Conservation (phyloP, 2,329 filamentous ascomycete species). For the Waltergamsia citrina region DNA sequence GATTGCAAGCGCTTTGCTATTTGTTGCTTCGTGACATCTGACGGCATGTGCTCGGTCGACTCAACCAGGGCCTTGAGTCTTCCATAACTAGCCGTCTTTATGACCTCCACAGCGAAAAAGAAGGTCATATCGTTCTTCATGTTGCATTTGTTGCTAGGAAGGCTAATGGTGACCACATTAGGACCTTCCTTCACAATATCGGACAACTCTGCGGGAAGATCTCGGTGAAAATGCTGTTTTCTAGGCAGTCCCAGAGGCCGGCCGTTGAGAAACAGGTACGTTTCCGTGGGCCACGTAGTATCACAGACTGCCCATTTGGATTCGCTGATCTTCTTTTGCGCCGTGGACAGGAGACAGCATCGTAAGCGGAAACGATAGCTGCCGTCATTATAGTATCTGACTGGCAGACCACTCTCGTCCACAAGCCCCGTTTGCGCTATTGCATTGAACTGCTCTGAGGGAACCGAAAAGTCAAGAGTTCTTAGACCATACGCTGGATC, state of each 20-base stretch:
- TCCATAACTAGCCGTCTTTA: constrained; percentile 45
- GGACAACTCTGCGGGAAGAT: constrained; percentile 69
- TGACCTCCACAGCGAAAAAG: constrained; percentile 59
- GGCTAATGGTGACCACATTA: constrained; percentile 52
- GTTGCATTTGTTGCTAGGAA: constrained; percentile 17
- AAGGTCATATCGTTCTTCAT: constrained; percentile 23
- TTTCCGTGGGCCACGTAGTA: constrained; percentile 60
- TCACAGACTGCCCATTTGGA: constrained; percentile 54
- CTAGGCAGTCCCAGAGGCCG: constrained; percentile 48
- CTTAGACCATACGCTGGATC: constrained; percentile 25
- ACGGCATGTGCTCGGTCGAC: constrained; percentile 25
- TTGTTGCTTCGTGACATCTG: constrained; percentile 38
- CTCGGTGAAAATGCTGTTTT: constrained; percentile 64
- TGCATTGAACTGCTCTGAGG: constrained; percentile 18
- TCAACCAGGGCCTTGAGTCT: constrained; percentile 29
- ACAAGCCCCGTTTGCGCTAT: constrained; percentile 18
- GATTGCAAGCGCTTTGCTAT: constrained; percentile 42
- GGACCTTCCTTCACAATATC: constrained; percentile 42
- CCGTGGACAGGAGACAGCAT: constrained; percentile 35
- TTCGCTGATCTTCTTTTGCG: constrained; percentile 22
- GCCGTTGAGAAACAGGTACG: constrained; percentile 62
- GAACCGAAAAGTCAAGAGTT: constrained; percentile 37
- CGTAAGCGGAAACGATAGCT: constrained; percentile 60
- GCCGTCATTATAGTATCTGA: constrained; percentile 34
- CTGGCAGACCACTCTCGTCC: constrained; percentile 18